Base-by-base conservation (phyloP, 2,329 filamentous ascomycete species). In the Coleophoma crateriformis region DNA sequence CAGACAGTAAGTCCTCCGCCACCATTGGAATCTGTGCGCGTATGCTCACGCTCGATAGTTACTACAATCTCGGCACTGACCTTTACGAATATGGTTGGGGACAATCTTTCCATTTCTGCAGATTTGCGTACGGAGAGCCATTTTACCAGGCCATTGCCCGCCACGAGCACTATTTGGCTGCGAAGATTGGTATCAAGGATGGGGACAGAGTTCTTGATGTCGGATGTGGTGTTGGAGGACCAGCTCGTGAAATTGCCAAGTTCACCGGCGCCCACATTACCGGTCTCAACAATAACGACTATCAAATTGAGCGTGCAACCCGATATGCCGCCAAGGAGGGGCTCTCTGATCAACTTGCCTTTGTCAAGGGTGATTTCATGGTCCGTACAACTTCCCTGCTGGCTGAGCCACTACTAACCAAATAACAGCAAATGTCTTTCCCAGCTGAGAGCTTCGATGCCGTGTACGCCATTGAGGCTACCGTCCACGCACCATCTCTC, bases 231-330 rank as follows among this genome's bases (percentile, higher is more conserved):
- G 90, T 99, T 50, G 94, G 94, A 64, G 94, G 94, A 42, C 94
- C 94, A 32, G 94, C 92, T 6, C 83, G 92, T 54, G 91, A 97
- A 75, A 97, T 99, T 63, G 90, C 88, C 73, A 96, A 95, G 74
- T 99, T 99, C 74, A 87, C 90, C 13, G 92, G 89, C 53, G 87
- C 83, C 62, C 90, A 96, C 63, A 81, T 97, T 56, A 87, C 90
- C 32, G 94, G 94, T 44, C 74, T 97, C 67, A 99, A 97, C 84
- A 97, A 96, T 83, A 97, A 97, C 72, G 90, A 97, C 75, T 97
- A 97, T 77, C 94, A 97, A 74, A 96, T 97, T 59, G 84, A 96
- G 68, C 88, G 94, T 58, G 92, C 91, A n/a, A 91, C 85, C 17
- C 77, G 79, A 50, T 97, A 97, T 67, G 90, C 91, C 3, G 71